Evolutionary conservation across 129 eudicot genomes (phyloP), one percentile per base, ranked within the genome.

Genomic region (Ambrosia artemisiifolia): DNA sequence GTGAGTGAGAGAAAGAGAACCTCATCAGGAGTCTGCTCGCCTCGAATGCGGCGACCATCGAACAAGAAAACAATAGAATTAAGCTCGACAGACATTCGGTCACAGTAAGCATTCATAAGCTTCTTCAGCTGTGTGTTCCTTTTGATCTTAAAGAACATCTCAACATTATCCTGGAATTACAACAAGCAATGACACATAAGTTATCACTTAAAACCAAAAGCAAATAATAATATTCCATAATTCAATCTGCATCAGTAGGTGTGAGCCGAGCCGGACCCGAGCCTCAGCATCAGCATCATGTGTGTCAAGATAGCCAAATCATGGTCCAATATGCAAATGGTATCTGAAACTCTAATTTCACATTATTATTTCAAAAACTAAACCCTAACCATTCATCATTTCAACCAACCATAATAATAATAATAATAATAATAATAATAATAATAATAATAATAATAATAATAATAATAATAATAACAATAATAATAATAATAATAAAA

Each of bases 21-120:
- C 92, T 90, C 91, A 34, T 87, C 91, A 9, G 91, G 94, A 55
- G 94, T 90, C 61, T 90, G 87, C 69, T 90, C 94, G 20, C 67
- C 88, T 48, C 79, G 87, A 60, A 89, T 90, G 16, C 88, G 90
- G 66, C 85, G 86, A 1, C 94, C 96, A 79, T 90, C 90, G 79
- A 86, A 89, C 71, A 84, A 76, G 80, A 86, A 89, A 7, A 86
- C 88, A 82, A 87, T 84, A 4, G 94, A 72, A 73, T 81, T 83
- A 59, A 83, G 65, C 62, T 85, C 91, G 32, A 82, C 93, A 17
- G 94, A 87, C 43, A 84, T 88, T 3, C 91, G 88, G 38, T 87
- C 94, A 79, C 94, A 90, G 47, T 87, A 87, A 5, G 94, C 94
- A 79, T 83, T 76, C 94, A 90, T 90, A 38, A 90, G 94, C 79